Evolutionary conservation across 192 early-diverging fungal species (phyloP), one percentile per base, ranked within the genome.

Genomic region (Podila epicladia): DNA sequence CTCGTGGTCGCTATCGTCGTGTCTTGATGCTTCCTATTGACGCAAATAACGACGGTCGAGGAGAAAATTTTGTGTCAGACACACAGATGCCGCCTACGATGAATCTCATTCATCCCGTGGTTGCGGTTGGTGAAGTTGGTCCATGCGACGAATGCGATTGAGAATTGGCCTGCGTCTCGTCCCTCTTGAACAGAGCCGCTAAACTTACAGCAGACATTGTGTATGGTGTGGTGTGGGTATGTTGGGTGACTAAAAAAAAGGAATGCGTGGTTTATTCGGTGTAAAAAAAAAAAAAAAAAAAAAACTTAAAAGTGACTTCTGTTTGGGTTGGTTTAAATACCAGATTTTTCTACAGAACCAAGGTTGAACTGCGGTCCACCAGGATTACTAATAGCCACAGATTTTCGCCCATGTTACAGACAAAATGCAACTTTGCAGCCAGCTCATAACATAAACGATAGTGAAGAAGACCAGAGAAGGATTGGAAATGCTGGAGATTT

Each of bases 1-100:
- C 28, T 90, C 84, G 58, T 88, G 73, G 72, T 85, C 72, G 58
- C 85, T 85, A 26, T 75, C 85, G 62, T 84, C 84, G 67, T 88
- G 75, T 62, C 84, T 50, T 78, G 74, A 58, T 49, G 75, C 67
- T 74, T 84, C 78, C 72, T 85, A 69, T 60, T 58, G 57, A 75
- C 65, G 24, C 41, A 38, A 65, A 55, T 61, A 15, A 69, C 19
- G 11, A 0, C 22, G 67, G 70, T 65, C n/a, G 28, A 78, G 64
- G 13, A 12, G 8, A 45, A 45, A 45, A 13, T 3, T 1, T 4
- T 45, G 17, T 45, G 41, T 45, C 11, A 45, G 41, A 45, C 12
- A 45, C 13, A 4, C 41, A 15, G 13, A 45, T 41, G 38, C 38
- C 9, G 51, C 2, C 1, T 15, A 19, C 12, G n/a, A n/a, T 9